Evolutionary conservation across 2,329 filamentous ascomycete genomes (phyloP), one percentile per base, ranked within the genome.

Genomic region (Pseudocercospora ulei): DNA sequence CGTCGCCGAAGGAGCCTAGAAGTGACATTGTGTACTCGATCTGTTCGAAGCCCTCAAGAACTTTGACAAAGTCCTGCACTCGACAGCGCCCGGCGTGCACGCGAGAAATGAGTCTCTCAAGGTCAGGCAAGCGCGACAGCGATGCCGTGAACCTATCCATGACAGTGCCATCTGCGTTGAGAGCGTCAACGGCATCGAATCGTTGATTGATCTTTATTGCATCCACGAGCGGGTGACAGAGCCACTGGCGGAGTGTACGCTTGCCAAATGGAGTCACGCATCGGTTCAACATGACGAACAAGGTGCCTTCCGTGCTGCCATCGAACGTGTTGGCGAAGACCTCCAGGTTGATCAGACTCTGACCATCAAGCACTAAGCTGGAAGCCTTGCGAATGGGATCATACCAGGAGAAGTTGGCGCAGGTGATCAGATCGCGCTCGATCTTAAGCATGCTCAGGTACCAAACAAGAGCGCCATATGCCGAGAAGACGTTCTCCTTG

Each of bases 251-350:
- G 61, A 98, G 86, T 60, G 94, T 76, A 7, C 90, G 81, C 65
- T 98, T 98, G 41, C 90, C 90, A 57, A 98, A 98, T 0, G 90
- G 88, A 3, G 90, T 96, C 46, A 95, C 80, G 58, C 90, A 98
- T 35, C 85, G 78, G 60, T 98, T 96, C 36, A 98, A 73, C 48
- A 98, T 76, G 35, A 74, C 75, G 62, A 96, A 98, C 1, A 98
- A 65, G 0, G 90, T 96, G 4, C 90, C 90, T 24, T 93, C 82
- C 0, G 71, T 60, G 8, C 84, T 78, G 5, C 87, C 88, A 56
- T 95, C 88, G 49, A 82, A 85, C 0, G 80, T 87, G 62, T 98
- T 98, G 52, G 85, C 75, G 52, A 98, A 98, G 3, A 98, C 75
- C 59, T 98, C 90, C n/a, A 98, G 76, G 56, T 98, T 98, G 68